Evolutionary conservation across 2,329 filamentous ascomycete genomes (phyloP).

Genomic region (Aphanoascus verrucosus): DNA sequence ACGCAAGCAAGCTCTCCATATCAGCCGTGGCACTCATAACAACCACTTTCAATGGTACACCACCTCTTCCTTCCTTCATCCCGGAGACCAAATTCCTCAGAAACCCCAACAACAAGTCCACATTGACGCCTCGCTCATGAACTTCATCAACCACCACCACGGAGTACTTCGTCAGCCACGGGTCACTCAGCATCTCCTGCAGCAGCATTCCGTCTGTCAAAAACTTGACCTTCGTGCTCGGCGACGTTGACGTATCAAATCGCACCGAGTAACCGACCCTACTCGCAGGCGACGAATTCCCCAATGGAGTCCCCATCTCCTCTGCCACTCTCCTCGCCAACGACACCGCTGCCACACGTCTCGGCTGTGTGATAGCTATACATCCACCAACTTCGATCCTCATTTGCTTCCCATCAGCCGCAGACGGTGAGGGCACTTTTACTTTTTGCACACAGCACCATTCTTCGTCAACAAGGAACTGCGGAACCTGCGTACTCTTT

Average conservation of each 20-base stretch:
- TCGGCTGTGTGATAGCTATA: constrained; percentile 88
- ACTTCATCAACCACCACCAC: constrained; percentile 92
- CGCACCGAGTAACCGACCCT: constrained; percentile 87
- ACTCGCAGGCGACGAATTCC: constrained; percentile 47
- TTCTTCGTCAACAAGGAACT: constrained; percentile 67
- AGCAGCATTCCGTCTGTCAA: constrained; percentile 93
- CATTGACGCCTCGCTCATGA: constrained; percentile 89
- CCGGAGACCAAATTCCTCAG: constrained; percentile 61
- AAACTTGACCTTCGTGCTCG: constrained; percentile 79
- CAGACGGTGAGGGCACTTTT: constrained; percentile 28
- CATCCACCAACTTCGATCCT: constrained; percentile 57
- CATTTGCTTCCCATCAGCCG: constrained; percentile 17
- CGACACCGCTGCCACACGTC: constrained; percentile 85
- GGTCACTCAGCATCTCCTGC: constrained; percentile 83
- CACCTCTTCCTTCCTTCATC: constrained; percentile 52
- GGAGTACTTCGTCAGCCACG: constrained; percentile 71
- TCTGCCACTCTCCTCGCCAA: constrained; percentile 77
- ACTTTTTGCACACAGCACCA: constrained; percentile 62
- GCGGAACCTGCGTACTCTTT: constrained; percentile 92
- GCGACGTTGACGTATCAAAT: constrained; percentile 79
- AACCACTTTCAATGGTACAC: constrained; percentile 70
- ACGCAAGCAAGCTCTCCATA: constrained; percentile 63
- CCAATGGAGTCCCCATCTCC: constrained; percentile 61
- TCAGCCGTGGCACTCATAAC: constrained; percentile 97
- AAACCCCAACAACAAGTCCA: constrained; percentile 83